A percentile compares a stretch with the other conserved stretches of the same genome.
Evolutionary conservation across 257 asterid genomes (phyloP).

Genomic region (Vinca minor): DNA sequence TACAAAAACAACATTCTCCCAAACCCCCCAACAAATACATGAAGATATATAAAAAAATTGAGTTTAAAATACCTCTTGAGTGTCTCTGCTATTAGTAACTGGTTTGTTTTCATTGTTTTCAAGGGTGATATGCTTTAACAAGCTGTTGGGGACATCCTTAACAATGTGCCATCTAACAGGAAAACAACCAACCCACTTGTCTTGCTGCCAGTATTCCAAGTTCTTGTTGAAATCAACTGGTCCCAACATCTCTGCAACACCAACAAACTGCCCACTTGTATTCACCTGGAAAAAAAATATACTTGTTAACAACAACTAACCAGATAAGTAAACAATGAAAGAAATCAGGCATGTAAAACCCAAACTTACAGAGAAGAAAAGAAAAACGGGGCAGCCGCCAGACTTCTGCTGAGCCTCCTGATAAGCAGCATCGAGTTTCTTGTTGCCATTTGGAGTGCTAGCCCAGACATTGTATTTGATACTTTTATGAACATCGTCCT

Average conservation of each 20-base stretch:
- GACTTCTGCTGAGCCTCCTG: conserved; percentile 27
- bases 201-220: conserved; percentile 76
- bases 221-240: conserved; percentile 64
- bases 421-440: conserved; percentile 57
- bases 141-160: conserved; percentile 69
- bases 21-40: too few species aligned
- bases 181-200: conserved; percentile 80
- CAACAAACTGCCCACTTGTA: conserved; percentile 71
- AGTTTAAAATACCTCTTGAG: conserved; percentile 48
- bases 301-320: too few species aligned
- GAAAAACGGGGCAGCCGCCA: conserved; percentile 50
- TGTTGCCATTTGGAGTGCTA: conserved; percentile 78
- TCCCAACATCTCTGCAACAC: conserved; percentile 71
- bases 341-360: background rate
- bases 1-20: background rate
- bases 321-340: background rate
- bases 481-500: conserved; percentile 57
- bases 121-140: conserved; percentile 60
- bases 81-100: conserved; percentile 71
- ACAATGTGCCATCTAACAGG: conserved; percentile 80
- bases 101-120: conserved; percentile 72
- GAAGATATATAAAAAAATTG: background rate
- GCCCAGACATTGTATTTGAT: conserved; percentile 75
- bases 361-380: conserved; percentile 56
- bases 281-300: conserved; percentile 38